phyloP scores from a whole-genome alignment of 352 stramenopile species.

The Thalassiosira mediterranea region DNA sequence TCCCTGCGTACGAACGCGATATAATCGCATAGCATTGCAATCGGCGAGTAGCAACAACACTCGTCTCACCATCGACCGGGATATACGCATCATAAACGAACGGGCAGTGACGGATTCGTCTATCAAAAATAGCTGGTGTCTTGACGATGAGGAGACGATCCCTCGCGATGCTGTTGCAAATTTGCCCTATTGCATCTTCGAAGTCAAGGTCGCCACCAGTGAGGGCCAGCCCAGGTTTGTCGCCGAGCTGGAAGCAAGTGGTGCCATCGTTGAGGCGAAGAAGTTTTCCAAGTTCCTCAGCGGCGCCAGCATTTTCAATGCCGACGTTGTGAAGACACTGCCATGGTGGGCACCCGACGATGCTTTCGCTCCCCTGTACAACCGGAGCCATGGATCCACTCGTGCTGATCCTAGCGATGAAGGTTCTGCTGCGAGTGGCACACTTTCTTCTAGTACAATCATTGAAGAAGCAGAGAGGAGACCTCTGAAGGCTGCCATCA shows the following conservation, averaged over 20 bases:
- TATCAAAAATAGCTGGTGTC: conserved; percentile 20
- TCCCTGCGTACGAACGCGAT: conserved; percentile 39
- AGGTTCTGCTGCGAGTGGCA: too few relatives aligned
- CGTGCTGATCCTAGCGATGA: too few relatives aligned
- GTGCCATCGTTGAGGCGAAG: conserved; percentile 23
- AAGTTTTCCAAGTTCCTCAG: conserved; percentile 54
- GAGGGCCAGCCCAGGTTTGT: conserved; percentile 14
- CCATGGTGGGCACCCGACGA: conserved; percentile 43
- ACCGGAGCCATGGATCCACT: too few relatives aligned
- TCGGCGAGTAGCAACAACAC: conserved; percentile 28
- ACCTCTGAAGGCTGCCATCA: too few relatives aligned
- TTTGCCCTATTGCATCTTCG: conserved; percentile 39
- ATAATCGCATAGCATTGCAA: conserved; percentile 43
- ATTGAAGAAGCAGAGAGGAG: too few relatives aligned
- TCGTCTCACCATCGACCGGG: conserved; percentile 46
- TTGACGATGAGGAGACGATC: conserved; percentile 20
- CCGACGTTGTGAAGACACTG: conserved; percentile 13
- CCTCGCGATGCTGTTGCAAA: background rate
- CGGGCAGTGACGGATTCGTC: background rate
- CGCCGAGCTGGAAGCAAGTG: conserved; percentile 2
- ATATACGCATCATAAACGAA: conserved; percentile 43
- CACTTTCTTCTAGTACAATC: too few relatives aligned
- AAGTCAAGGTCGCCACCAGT: conserved; percentile 39
- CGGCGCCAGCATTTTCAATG: conserved; percentile 27
- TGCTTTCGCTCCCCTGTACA: conserved; percentile 16